Percentiles rank a stretch among this genome's conserved stretches.
These are phyloP conservation scores for Trichomonascaceae sp. DNA, from an alignment of 1,139 yeast species.

Conservation along the genomic window DNA sequence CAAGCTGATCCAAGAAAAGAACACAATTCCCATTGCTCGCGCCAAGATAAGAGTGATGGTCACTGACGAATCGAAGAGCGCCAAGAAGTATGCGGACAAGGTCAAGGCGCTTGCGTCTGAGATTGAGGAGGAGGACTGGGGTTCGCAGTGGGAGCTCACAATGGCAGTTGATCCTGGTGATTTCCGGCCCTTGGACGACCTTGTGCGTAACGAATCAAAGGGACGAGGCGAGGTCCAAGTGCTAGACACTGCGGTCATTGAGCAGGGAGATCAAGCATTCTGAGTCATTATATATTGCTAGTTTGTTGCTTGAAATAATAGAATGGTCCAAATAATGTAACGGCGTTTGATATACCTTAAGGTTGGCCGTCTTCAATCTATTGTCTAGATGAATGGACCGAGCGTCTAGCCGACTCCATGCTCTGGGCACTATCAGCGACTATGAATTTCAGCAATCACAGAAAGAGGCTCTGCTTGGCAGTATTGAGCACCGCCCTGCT, in stretches of 20 bases:
- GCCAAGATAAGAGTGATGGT: constrained; percentile 81
- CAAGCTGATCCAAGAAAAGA: constrained; percentile 58
- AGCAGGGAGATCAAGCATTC: constrained; percentile 35
- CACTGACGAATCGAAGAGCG: constrained; percentile 34
- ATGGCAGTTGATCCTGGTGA: constrained; percentile 84
- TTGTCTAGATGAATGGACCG: too few species aligned
- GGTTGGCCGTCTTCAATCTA: background rate
- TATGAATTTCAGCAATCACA: too few species aligned
- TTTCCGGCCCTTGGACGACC: constrained; percentile 55
- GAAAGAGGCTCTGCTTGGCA: too few species aligned
- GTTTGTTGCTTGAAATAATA: background rate
- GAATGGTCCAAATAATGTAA: constrained; percentile 1
- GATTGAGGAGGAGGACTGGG: constrained; percentile 40
- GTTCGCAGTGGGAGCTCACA: constrained; percentile 42
- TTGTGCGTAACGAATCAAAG: constrained; percentile 41
- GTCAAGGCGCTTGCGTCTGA: constrained; percentile 39
- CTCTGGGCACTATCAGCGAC: too few species aligned
- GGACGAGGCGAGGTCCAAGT: constrained; percentile 66
- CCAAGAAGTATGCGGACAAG: constrained; percentile 38
- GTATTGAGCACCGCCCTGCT: too few species aligned
- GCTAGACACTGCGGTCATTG: constrained; percentile 77
- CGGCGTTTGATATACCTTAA: background rate
- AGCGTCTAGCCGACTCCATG: too few species aligned
- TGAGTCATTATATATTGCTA: constrained; percentile 6
- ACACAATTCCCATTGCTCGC: constrained; percentile 82